Base-by-base conservation (phyloP, 202 grass and related monocot genomes). In the Carex sylvatica region DNA sequence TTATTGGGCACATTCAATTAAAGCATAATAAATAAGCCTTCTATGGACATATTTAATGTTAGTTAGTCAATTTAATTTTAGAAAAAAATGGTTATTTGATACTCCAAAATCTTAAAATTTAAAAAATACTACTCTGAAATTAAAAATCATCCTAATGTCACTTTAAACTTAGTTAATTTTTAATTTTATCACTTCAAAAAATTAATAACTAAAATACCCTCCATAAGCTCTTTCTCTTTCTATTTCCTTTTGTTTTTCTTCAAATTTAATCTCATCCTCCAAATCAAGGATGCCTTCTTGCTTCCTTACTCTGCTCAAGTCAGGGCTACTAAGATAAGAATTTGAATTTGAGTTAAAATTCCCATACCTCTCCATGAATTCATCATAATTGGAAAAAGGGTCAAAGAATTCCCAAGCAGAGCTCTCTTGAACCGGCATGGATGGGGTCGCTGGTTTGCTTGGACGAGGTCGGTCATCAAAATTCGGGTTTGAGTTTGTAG, bases 231-330 rank as follows among this genome's bases (percentile, higher is more conserved):
- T 47, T 15, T 58, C 20, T 49, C 2, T 33, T 81, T 66, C 62
- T 1, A 51, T 35, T n/a, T 66, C 79, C 26, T 68, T 82, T 67
- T 82, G 62, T 42, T 82, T 92, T 28, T 59, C 33, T 85, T 81
- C 88, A 74, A 92, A 11, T 28, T 89, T 82, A 23, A 81, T 64
- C 72, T 96, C 96, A 81, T 93, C 91, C 75, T 99, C 96, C 12
- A 99, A 90, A 15, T 99, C 93, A 52, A 93, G 96, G 42, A 99
- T 93, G 9, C 93, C 97, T 87, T 99, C 97, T 87, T 83, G 81
- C 89, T 83, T 84, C 82, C 89, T 84, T 44, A 99, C 51, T 19
- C 89, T 91, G 61, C 66, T 71, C 42, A 88, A 90, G 53, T 89
- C 89, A 59, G 97, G 85, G 85, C 88, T 92, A 33, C 65, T 74